phyloP scores from a whole-genome alignment of 1,139 yeast species.

The Groenewaldozyma auringiensis region DNA sequence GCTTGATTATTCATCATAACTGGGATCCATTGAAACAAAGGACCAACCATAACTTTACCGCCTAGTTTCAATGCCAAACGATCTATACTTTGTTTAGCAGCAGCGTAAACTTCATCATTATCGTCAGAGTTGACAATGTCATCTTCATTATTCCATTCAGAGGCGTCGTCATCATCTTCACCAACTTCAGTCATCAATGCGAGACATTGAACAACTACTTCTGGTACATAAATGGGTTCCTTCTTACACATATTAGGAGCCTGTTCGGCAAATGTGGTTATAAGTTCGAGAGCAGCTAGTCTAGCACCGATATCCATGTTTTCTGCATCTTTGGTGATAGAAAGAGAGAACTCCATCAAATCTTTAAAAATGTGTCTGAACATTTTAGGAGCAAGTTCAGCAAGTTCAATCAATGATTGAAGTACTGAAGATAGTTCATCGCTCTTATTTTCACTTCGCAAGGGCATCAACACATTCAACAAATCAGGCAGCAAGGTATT shows the following conservation, averaged over 20 bases:
- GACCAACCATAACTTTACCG: conserved; percentile 76
- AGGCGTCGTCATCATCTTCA: conserved; percentile 66
- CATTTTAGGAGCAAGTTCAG: conserved; percentile 90
- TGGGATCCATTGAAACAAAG: conserved; percentile 80
- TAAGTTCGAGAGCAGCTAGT: conserved; percentile 76
- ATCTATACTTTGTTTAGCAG: conserved; percentile 90
- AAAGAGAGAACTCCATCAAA: conserved; percentile 73
- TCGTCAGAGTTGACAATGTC: conserved; percentile 74
- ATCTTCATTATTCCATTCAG: conserved; percentile 81
- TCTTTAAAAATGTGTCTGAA: conserved; percentile 85
- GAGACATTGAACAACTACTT: conserved; percentile 66
- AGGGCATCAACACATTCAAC: conserved; percentile 78
- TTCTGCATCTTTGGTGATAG: conserved; percentile 72
- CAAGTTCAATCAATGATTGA: conserved; percentile 82
- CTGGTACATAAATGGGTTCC: conserved; percentile 62
- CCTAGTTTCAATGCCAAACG: conserved; percentile 78
- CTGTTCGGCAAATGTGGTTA: conserved; percentile 85
- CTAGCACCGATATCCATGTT: conserved; percentile 66
- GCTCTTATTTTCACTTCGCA: conserved; percentile 71
- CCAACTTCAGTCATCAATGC: conserved; percentile 92
- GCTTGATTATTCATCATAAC: conserved; percentile 63
- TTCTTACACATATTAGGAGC: conserved; percentile 93
- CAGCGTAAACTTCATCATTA: conserved; percentile 80
- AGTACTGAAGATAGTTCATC: conserved; percentile 78
- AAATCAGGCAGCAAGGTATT: conserved; percentile 75